Conservation (phyloP, 2,329 filamentous ascomycete species). For the Diaporthe caulivora region DNA sequence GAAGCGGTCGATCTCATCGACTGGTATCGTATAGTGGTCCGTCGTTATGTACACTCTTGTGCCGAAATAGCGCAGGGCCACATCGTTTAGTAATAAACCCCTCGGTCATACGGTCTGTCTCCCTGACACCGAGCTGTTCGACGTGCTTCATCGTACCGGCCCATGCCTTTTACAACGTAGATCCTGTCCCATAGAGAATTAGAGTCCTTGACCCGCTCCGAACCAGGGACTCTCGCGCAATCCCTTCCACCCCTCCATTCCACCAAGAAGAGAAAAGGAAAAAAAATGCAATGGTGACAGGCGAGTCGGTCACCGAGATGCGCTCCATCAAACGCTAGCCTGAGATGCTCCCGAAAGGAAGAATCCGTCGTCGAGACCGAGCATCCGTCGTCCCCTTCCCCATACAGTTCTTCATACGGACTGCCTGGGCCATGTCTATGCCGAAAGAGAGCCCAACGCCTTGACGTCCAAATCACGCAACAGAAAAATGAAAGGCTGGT, state of each 20-base stretch:
- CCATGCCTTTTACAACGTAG: slow-evolving; percentile 30
- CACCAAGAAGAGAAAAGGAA: slow-evolving; percentile 10
- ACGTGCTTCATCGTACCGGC: slow-evolving; percentile 26
- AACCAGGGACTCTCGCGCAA: slow-evolving; percentile 18
- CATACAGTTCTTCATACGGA: slow-evolving; percentile 9
- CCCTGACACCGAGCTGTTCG: slow-evolving; percentile 29
- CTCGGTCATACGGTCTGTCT: slow-evolving; percentile 24
- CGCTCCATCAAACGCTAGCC: slow-evolving; percentile 26
- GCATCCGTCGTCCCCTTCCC: slow-evolving; percentile 6
- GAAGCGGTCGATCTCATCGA: slow-evolving; percentile 32
- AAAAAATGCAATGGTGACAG: slow-evolving; percentile 36
- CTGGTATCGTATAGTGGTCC: slow-evolving; percentile 38
- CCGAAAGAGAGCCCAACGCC: slow-evolving; percentile 35
- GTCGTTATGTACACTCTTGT: slow-evolving; percentile 39
- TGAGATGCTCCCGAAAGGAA: slow-evolving; percentile 1
- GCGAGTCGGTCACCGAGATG: slow-evolving; percentile 20
- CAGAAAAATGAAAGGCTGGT: slow-evolving; percentile 28
- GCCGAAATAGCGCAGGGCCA: slow-evolving; percentile 31
- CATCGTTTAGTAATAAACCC: not conserved
- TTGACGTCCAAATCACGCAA: slow-evolving; percentile 22
- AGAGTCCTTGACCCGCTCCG: slow-evolving; percentile 28
- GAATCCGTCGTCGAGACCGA: slow-evolving; percentile 11
- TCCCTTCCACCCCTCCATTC: slow-evolving; percentile 26
- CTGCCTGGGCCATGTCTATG: slow-evolving; percentile 36
- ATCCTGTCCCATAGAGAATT: slow-evolving; percentile 35